Evolutionary conservation across 1,284 basidiomycete genomes (phyloP), one percentile per base, ranked within the genome.

Genomic region (Puccinia coronata): DNA sequence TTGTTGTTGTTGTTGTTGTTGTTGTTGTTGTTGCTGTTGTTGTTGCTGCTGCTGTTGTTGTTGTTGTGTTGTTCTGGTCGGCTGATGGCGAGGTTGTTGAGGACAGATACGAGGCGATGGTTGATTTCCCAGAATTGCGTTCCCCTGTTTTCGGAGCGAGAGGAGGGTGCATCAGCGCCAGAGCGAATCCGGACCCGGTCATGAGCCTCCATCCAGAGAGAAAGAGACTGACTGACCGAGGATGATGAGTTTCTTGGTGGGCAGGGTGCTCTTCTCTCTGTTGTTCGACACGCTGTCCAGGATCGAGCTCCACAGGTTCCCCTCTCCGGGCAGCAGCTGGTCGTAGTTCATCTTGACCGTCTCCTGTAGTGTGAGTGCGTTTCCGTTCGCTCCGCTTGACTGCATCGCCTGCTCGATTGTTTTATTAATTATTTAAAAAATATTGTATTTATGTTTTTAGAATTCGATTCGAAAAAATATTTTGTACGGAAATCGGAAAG

Each of bases 251-350:
- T 51, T 73, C n/a, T 49, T 61, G 59, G 28, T 73, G 14, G 79
- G 79, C 18, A 81, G 28, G 57, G 65, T 81, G n/a, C 59, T 53
- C 61, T 81, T 74, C 49, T 65, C 47, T 18, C 93, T 90, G 73
- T 92, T 90, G 36, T 91, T 91, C 0, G 93, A 94, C 16, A 96
- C 93, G 28, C 92, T 93, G 86, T 95, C 92, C 20, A 96, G 89
- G 83, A 96, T 96, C 47, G 92, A 93, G 2, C 92, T 92, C 94
- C 95, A 97, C 43, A 97, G 88, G 84, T 95, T 93, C 83, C 84
- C 65, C 23, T 71, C 53, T 31, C 69, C 78, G 1, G 78, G 76
- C 12, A 78, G 36, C 14, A 78, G 49, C 41, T 67, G 76, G 28
- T 78, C 76, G 55, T 78, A 78, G 36, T 78, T 67, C 55, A 25